Evolutionary conservation across 306 rosid genomes (phyloP).

Genomic region (Cicer pinnatifidum): DNA sequence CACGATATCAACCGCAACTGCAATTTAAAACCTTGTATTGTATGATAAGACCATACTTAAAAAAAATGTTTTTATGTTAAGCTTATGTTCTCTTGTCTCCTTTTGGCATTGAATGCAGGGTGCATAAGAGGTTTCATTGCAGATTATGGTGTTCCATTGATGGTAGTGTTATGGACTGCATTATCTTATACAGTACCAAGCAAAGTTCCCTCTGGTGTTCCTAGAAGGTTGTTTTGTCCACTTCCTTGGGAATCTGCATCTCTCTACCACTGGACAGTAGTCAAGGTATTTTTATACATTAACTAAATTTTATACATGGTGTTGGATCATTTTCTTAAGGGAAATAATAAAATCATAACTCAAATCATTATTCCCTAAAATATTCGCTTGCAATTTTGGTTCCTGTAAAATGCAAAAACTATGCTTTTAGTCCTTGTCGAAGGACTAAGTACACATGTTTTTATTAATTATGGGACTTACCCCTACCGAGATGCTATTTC

Average conservation of each 20-base stretch:
- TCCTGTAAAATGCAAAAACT: too few relatives aligned
- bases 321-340: too few relatives aligned
- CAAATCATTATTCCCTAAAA: too few relatives aligned
- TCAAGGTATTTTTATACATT: constrained; percentile 52
- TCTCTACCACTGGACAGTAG: constrained; percentile 78
- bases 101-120: constrained; percentile 52
- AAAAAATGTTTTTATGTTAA: not conserved
- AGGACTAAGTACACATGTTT: too few relatives aligned
- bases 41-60: not conserved
- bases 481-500: too few relatives aligned
- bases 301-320: not conserved
- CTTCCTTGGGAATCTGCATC: constrained; percentile 77
- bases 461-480: too few relatives aligned
- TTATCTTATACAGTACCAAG: constrained; percentile 63
- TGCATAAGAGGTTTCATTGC: constrained; percentile 71
- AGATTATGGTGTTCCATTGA: constrained; percentile 85
- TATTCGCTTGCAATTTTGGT: too few relatives aligned
- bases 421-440: too few relatives aligned
- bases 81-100: constrained; percentile 25
- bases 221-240: constrained; percentile 78
- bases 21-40: not conserved
- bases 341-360: too few relatives aligned
- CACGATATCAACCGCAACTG: not conserved
- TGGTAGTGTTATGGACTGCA: constrained; percentile 82
- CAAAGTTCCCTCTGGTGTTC: constrained; percentile 70